Percentiles rank a stretch among this genome's conserved stretches.
These are phyloP conservation scores for Rhizophora mangle DNA, from an alignment of 345 rosid species.

Conservation along the genomic window DNA sequence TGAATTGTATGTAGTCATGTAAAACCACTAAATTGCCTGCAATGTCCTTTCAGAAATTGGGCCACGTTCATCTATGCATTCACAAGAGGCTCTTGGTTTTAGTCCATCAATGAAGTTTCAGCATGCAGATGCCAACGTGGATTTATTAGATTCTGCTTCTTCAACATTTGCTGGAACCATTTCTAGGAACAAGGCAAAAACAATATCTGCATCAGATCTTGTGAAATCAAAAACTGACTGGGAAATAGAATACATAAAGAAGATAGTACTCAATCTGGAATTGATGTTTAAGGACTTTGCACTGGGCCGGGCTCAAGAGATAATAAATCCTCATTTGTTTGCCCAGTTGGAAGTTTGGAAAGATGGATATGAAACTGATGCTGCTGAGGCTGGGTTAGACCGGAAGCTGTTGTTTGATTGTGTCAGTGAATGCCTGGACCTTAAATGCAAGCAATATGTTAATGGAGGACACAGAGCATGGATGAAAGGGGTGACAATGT, in stretches of 20 bases:
- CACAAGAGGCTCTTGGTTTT: slow-evolving; percentile 42
- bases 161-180: slow-evolving; percentile 38
- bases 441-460: slow-evolving; percentile 48
- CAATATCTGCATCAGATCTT: slow-evolving; percentile 13
- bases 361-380: slow-evolving; percentile 19
- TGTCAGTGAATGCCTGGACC: slow-evolving; percentile 62
- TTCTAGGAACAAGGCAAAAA: slow-evolving; percentile 25
- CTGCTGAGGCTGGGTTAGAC: slow-evolving; percentile 36
- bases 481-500: slow-evolving; percentile 48
- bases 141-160: slow-evolving; percentile 72
- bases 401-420: slow-evolving; percentile 69
- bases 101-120: slow-evolving; percentile 37
- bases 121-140: slow-evolving; percentile 46
- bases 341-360: slow-evolving; percentile 56
- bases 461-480: slow-evolving; percentile 56
- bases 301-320: slow-evolving; percentile 38
- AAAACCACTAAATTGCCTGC: slow-evolving; percentile 10
- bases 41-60: slow-evolving; percentile 43
- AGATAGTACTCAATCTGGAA: slow-evolving; percentile 58
- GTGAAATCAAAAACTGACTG: slow-evolving; percentile 31
- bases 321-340: slow-evolving; percentile 62
- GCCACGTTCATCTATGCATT: slow-evolving; percentile 51
- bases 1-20: neutral
- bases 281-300: slow-evolving; percentile 62
- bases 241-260: slow-evolving; percentile 67